Percentiles rank a stretch among this genome's conserved stretches.
Conservation (phyloP, 768 basidiomycete species). For the Favolaschia claudopus region DNA sequence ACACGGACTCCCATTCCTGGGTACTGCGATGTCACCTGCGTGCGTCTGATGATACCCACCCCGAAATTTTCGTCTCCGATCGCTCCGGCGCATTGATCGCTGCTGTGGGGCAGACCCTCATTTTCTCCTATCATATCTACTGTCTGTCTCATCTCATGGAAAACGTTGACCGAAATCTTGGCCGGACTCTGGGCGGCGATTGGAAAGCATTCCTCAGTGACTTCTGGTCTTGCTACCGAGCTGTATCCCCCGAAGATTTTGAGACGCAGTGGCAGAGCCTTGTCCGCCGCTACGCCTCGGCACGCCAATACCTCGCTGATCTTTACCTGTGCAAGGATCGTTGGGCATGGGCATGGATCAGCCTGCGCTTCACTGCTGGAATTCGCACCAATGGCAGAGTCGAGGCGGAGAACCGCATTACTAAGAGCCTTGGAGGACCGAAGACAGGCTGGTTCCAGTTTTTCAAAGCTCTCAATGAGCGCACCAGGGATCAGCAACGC, state of each 20-base stretch:
- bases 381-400: constrained; percentile 42
- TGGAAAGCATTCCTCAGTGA: constrained; percentile 33
- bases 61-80: constrained; percentile 36
- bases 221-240: constrained; percentile 40
- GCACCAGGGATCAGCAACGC: constrained; percentile 26
- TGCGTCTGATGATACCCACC: constrained; percentile 14
- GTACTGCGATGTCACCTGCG: constrained; percentile 35
- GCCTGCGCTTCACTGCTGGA: constrained; percentile 39
- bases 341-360: constrained; percentile 45
- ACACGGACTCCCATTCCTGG: constrained; percentile 29
- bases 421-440: constrained; percentile 32
- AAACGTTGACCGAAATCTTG: constrained; percentile 36
- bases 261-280: constrained; percentile 30
- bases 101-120: constrained; percentile 21
- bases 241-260: constrained; percentile 41
- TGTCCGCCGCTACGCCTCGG: constrained; percentile 17
- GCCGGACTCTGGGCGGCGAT: constrained; percentile 23
- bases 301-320: constrained; percentile 35
- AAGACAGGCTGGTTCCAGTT: constrained; percentile 33
- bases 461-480: constrained; percentile 33
- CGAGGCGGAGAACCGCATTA: constrained; percentile 39
- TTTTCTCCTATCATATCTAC: constrained; percentile 34
- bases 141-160: constrained; percentile 41
- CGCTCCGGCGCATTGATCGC: constrained; percentile 30
- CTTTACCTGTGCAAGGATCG: constrained; percentile 36